phyloP scores from a whole-genome alignment of 164 flowering plant species.

The Vitis labrusca region DNA sequence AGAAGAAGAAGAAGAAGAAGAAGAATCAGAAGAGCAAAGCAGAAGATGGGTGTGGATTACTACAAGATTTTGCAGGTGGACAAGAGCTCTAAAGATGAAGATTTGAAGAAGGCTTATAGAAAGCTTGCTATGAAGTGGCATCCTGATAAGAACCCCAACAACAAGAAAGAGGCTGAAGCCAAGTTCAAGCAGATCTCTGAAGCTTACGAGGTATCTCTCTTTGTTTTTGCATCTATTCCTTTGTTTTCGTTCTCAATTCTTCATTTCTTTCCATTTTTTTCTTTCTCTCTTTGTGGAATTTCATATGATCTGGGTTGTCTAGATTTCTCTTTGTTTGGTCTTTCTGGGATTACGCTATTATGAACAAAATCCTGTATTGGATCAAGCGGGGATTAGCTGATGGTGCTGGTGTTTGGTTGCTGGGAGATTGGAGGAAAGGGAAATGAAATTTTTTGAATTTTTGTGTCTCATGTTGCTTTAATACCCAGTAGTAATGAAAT shows the following conservation, averaged over 20 bases:
- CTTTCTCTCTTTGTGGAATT: not conserved
- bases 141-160: conserved; percentile 49
- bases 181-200: conserved; percentile 63
- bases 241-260: not conserved
- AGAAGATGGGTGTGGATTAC: conserved; percentile 56
- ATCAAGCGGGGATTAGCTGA: no score
- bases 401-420: no score
- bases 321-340: no score
- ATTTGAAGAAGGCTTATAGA: conserved; percentile 56
- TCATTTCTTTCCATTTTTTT: not conserved
- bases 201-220: conserved; percentile 42
- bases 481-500: no score
- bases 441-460: no score
- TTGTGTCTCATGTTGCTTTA: no score
- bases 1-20: conserved; percentile 9
- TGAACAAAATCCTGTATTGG: no score
- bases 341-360: no score
- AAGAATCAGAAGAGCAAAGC: conserved; percentile 2
- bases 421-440: no score
- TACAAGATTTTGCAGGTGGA: conserved; percentile 52
- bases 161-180: conserved; percentile 58
- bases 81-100: conserved; percentile 48
- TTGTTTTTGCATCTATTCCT: not conserved
- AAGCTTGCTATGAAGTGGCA: conserved; percentile 60
- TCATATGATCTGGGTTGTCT: not conserved